These are phyloP conservation scores for Claviceps purpurea DNA, from an alignment of 2,329 filamentous ascomycete species.

Conservation along the genomic window DNA sequence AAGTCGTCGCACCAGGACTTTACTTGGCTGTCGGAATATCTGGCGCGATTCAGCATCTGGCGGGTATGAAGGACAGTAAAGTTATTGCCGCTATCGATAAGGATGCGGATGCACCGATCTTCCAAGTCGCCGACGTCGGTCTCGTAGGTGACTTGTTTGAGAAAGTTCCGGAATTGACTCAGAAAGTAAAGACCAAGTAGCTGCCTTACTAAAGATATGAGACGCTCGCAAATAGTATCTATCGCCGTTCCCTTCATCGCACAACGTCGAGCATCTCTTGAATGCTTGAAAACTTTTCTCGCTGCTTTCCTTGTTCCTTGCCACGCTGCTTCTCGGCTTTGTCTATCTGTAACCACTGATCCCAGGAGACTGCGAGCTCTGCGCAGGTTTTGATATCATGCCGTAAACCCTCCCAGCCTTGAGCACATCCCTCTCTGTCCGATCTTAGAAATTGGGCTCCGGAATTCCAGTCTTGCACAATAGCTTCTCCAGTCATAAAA, in stretches of 20 bases:
- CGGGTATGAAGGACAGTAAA: conserved; percentile 99
- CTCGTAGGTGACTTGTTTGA: conserved; percentile 93
- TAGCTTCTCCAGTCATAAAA: conserved; percentile 74
- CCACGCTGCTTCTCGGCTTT: conserved; percentile 59
- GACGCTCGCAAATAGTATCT: background rate
- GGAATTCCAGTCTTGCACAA: conserved; percentile 60
- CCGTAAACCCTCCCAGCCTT: conserved; percentile 68
- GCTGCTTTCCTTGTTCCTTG: conserved; percentile 53
- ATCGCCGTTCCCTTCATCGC: conserved; percentile 15
- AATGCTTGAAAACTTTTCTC: conserved; percentile 54
- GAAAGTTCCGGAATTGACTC: conserved; percentile 86
- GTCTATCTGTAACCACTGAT: conserved; percentile 77
- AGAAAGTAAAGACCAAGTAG: conserved; percentile 63
- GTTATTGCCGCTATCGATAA: conserved; percentile 99
- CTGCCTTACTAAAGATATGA: conserved; percentile 6
- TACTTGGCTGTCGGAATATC: conserved; percentile 95
- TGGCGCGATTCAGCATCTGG: conserved; percentile 93
- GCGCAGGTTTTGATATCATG: conserved; percentile 40
- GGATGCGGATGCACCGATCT: conserved; percentile 91
- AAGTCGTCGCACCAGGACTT: conserved; percentile 91
- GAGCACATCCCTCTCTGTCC: conserved; percentile 2
- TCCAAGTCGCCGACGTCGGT: conserved; percentile 94
- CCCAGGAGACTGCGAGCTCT: conserved; percentile 59
- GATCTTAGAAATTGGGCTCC: conserved; percentile 26
- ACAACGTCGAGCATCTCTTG: conserved; percentile 44